These are phyloP conservation scores for Ophioceras dolichostomum DNA, from an alignment of 2,329 filamentous ascomycete genomes.

Conservation along the genomic window DNA sequence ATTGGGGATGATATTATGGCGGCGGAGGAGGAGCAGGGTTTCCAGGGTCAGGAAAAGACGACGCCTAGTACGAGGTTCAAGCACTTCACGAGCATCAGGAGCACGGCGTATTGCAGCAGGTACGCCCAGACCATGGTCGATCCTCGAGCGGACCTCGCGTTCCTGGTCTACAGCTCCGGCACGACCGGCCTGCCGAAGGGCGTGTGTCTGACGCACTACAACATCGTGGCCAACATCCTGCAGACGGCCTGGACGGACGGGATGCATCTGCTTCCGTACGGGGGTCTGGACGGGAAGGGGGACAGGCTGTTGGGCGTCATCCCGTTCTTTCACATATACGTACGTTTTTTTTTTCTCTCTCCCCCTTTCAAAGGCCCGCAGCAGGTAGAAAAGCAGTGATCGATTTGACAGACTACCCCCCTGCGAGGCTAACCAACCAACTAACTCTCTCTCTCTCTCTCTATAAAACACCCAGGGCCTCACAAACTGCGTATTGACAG, in stretches of 20 bases:
- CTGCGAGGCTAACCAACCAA: background rate
- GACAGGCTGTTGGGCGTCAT: conserved; percentile 70
- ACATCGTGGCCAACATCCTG: conserved; percentile 64
- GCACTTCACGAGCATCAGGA: conserved; percentile 62
- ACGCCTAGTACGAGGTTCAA: conserved; percentile 47
- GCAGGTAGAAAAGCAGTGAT: too few relatives aligned
- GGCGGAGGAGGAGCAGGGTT: background rate
- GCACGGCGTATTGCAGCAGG: conserved; percentile 45
- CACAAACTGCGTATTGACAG: conserved; percentile 58
- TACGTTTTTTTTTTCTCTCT: conserved; percentile 21
- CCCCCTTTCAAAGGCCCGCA: too few relatives aligned
- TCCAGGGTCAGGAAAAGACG: conserved; percentile 6
- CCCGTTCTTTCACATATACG: conserved; percentile 89
- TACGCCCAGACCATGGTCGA: conserved; percentile 47
- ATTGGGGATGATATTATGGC: conserved; percentile 46
- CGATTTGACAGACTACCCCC: background rate
- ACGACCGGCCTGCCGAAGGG: conserved; percentile 90
- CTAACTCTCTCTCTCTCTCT: too few relatives aligned
- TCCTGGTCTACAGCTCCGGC: conserved; percentile 79
- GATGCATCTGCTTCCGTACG: conserved; percentile 41
- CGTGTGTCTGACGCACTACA: conserved; percentile 73
- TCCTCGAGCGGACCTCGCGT: conserved; percentile 62
- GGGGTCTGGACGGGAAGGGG: conserved; percentile 45
- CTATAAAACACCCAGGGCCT: conserved; percentile 37
- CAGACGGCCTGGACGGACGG: conserved; percentile 43